Evolutionary conservation across 2,329 filamentous ascomycete species (phyloP), one percentile per base, ranked within the genome.

Genomic region (Microascus cirrosus): DNA sequence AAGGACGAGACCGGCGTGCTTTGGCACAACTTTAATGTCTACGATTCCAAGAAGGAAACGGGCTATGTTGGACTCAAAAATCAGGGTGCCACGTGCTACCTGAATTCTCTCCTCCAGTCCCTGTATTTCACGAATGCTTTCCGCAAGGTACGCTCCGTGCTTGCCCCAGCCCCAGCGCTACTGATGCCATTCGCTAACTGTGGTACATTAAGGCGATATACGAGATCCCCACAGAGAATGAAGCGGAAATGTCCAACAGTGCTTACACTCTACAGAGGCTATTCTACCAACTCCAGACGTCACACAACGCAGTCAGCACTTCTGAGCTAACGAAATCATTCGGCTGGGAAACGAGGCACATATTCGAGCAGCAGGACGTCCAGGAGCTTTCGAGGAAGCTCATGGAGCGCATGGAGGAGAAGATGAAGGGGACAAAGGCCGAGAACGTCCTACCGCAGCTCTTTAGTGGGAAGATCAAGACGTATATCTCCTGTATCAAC

Each of bases 1-100:
- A 89, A 94, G 66, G 90, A 95, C 66, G 90, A 92, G 62, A 95
- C 90, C 1, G 90, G 90, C 58, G 90, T 94, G 4, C 70, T 95
- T 59, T 95, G 90, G 90, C 90, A 95, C 73, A 94, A 90, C 72
- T 93, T 95, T 70, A 79, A 84, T 69, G 92, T 93, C 73, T 99
- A 99, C 70, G 92, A 99, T 69, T 97, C 94, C n/a, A 99, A 97
- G 75, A 95, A 94, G 70, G 92, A 96, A 73, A 99, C 94, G 0
- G 94, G 94, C 59, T 97, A 92, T 76, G 94, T 99, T 50, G 94
- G 94, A 2, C 77, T 99, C 57, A 94, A 94, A 72, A 99, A 99
- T 67, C 94, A 97, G 71, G 94, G 94, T 62, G 94, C 94, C 55
- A 94, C 89, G 1, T 94, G 89, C 72, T 94, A 94, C 69, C 77